phyloP scores from a whole-genome alignment of 176 grass and related monocot genomes.

The Microstegium vimineum region DNA sequence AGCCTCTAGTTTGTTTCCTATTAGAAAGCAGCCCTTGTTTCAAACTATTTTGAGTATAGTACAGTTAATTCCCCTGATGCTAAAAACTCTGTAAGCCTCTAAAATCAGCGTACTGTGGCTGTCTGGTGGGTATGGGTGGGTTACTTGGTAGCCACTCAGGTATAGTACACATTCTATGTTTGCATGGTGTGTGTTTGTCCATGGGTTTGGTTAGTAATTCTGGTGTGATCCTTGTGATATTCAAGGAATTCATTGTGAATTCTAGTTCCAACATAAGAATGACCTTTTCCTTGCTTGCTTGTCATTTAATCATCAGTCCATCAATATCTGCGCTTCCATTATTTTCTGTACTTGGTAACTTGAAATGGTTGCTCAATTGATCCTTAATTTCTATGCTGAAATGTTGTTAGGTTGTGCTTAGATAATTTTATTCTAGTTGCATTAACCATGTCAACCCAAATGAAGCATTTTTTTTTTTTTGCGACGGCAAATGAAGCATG shows the following conservation, averaged over 20 bases:
- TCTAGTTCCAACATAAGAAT: conserved; percentile 4
- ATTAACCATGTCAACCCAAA: not conserved
- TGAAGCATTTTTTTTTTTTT: too few relatives aligned
- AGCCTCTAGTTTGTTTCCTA: not conserved
- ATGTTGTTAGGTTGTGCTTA: not conserved
- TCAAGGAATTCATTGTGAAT: not conserved
- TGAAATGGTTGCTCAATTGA: conserved; percentile 2
- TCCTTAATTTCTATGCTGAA: not conserved
- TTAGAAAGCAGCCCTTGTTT: not conserved
- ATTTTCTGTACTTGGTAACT: not conserved
- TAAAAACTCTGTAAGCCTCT: conserved; percentile 15
- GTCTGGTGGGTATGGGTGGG: not conserved
- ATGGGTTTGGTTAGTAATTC: not conserved
- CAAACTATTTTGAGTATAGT: conserved; percentile 1
- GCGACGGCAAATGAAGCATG: too few relatives aligned
- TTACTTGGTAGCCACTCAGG: not conserved
- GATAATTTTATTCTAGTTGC: too few relatives aligned
- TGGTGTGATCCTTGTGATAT: not conserved
- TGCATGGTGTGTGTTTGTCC: not conserved
- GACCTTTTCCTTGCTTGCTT: not conserved
- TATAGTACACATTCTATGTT: not conserved
- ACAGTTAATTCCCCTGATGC: not conserved
- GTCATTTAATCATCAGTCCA: not conserved
- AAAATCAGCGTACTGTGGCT: not conserved
- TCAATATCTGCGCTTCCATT: not conserved